Base-by-base conservation (phyloP, 176 grass and related monocot genomes). In the Triticum timopheevii region DNA sequence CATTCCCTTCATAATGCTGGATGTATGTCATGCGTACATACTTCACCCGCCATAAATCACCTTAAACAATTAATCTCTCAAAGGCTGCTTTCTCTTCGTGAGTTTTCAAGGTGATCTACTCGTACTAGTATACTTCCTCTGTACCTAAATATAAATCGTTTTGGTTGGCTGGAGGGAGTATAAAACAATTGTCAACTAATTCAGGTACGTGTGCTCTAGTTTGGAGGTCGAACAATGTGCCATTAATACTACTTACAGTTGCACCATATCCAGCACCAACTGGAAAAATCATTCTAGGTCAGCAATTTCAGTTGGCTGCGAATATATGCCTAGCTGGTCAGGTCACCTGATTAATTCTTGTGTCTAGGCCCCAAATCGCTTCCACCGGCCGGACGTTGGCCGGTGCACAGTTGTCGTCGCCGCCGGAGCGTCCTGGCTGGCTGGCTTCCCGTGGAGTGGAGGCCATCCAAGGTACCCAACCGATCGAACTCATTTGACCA, bases 271-370 rank as follows among this genome's bases (percentile, higher is more conserved):
- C 6, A 9, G 39, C 63, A 75, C 62, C 78, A 87, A 58, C 85
- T 3, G 45, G 27, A 83, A 20, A 59, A 58, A 35, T 30, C 69
- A 25, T 73, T 83, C 74, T 30, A 65, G 74, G 80, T 50, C 85
- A 87, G 31, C 75, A 87, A 62, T 75, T 67, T 79, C 36, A 19
- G 68, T 91, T 80, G 67, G 85, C 61, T 80, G 6, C n/a, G 68
- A 25, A 54, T 80, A 66, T 83, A 87, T 68, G 49, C 76, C 69
- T 49, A 67, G 61, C 80, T 80, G 67, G 89, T 76, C 50, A 61
- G 20, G 72, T 47, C 72, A 65, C 70, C 70, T 77, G 88, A 62
- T 47, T 50, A 50, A 15, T 3, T 6, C 7, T 13, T 28, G 23
- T 16, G 19, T 50, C 16, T 44, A 24, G 58, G 11, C 25, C 40